phyloP scores from a whole-genome alignment of 2,329 filamentous ascomycete species.

The Scedosporium apiospermum region DNA sequence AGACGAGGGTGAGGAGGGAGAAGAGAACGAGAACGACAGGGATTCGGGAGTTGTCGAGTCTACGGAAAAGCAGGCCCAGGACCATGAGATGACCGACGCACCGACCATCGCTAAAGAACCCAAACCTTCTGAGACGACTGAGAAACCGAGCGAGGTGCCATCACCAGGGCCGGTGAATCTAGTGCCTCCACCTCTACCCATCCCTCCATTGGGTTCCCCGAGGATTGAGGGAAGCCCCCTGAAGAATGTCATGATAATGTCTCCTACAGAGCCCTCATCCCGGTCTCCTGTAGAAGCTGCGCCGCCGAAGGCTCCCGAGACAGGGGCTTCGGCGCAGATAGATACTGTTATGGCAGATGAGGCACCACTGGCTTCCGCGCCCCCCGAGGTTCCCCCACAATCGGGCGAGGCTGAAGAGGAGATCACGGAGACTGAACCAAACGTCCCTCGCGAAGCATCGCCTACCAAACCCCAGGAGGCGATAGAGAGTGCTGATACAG shows the following conservation, averaged over 20 bases:
- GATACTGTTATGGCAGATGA: constrained; percentile 1
- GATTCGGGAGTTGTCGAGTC: constrained; percentile 13
- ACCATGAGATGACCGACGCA: constrained; percentile 12
- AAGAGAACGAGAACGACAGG: constrained; percentile 29
- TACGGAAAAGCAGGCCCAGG: constrained; percentile 4
- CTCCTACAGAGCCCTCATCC: constrained; percentile 28
- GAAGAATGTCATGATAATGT: constrained; percentile 40
- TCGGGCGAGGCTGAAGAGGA: neutral
- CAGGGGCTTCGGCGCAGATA: neutral
- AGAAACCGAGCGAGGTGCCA: constrained; percentile 10
- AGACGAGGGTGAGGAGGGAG: constrained; percentile 33
- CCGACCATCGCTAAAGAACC: constrained; percentile 13
- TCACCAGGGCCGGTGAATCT: constrained; percentile 21
- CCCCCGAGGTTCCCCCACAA: neutral
- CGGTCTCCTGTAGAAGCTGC: constrained; percentile 7
- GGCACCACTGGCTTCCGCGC: constrained; percentile 18
- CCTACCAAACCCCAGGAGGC: neutral
- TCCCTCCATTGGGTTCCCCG: constrained; percentile 18
- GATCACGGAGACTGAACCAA: neutral
- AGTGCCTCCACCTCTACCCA: constrained; percentile 18
- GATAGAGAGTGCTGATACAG: neutral
- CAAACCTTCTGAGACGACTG: constrained; percentile 14
- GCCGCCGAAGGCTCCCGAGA: neutral
- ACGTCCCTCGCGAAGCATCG: neutral
- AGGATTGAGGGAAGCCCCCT: constrained; percentile 40